phyloP scores from a whole-genome alignment of 208 protist genomes.

The Trypanosoma platydactyli region DNA sequence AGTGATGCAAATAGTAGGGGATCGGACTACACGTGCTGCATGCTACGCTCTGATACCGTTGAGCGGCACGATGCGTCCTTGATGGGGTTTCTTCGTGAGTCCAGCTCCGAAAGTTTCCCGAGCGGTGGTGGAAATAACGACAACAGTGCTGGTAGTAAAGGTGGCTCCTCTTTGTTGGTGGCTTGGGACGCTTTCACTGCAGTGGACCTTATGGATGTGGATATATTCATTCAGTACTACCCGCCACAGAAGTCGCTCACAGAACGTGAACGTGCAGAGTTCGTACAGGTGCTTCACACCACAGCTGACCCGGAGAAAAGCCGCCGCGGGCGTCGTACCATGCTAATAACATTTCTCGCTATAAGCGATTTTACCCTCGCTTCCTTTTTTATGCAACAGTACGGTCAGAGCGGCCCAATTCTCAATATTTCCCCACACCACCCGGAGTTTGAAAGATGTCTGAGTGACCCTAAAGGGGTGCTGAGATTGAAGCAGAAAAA shows the following conservation, averaged over 20 bases:
- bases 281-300: constrained; percentile 74
- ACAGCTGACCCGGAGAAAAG: constrained; percentile 52
- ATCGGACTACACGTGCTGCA: constrained; percentile 29
- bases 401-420: constrained; percentile 66
- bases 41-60: constrained; percentile 47
- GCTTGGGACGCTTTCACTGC: constrained; percentile 66
- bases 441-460: constrained; percentile 48
- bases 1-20: constrained; percentile 3
- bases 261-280: constrained; percentile 64
- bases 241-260: constrained; percentile 78
- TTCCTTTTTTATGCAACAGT: constrained; percentile 68
- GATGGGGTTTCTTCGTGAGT: constrained; percentile 27
- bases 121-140: not conserved
- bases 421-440: constrained; percentile 60
- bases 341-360: constrained; percentile 57
- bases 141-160: not conserved
- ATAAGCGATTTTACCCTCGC: constrained; percentile 63
- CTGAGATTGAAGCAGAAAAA: constrained; percentile 53
- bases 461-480: constrained; percentile 27
- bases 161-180: constrained; percentile 37
- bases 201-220: constrained; percentile 80
- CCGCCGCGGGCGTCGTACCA: constrained; percentile 25
- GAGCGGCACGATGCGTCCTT: constrained; percentile 31
- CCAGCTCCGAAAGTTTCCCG: not conserved
- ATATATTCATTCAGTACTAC: constrained; percentile 74